These are phyloP conservation scores for Skeletonema menzelii DNA, from an alignment of 108 stramenopile species.

Conservation along the genomic window DNA sequence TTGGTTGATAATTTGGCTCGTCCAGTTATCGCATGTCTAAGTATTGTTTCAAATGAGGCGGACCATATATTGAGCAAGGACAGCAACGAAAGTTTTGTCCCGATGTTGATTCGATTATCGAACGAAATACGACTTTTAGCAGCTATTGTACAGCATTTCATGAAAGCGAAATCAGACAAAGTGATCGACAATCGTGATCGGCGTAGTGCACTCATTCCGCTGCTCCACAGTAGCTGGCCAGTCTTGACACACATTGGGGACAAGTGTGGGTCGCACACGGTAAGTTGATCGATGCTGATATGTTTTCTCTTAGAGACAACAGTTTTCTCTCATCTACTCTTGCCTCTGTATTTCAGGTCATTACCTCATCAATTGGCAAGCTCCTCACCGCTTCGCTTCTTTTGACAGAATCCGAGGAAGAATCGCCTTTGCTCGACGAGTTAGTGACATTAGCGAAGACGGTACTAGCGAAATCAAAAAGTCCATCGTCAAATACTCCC, in stretches of 20 bases:
- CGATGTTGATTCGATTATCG: slow-evolving; percentile 46
- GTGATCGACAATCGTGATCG: slow-evolving; percentile 1
- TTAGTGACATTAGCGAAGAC: slow-evolving; percentile 8
- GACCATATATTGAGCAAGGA: background rate
- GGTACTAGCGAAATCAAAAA: slow-evolving; percentile 7
- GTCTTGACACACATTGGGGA: slow-evolving; percentile 34
- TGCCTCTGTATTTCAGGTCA: background rate
- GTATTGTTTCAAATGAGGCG: slow-evolving; percentile 39
- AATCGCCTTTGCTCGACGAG: slow-evolving; percentile 16
- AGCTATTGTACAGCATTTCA: slow-evolving; percentile 42
- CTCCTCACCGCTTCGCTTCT: slow-evolving; percentile 13
- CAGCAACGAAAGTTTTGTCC: slow-evolving; percentile 3
- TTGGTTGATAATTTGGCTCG: slow-evolving; percentile 51
- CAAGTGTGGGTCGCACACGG: slow-evolving; percentile 40
- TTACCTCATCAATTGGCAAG: slow-evolving; percentile 21
- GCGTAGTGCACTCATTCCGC: slow-evolving; percentile 17
- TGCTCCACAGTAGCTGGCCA: slow-evolving; percentile 54
- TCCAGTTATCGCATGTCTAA: slow-evolving; percentile 49
- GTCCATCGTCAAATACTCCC: slow-evolving; percentile 1
- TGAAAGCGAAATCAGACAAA: slow-evolving; percentile 17
- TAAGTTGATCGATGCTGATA: slow-evolving; percentile 17
- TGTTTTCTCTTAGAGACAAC: background rate
- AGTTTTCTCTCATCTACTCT: background rate
- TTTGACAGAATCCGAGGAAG: slow-evolving; percentile 15
- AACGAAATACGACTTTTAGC: slow-evolving; percentile 55